phyloP scores from a whole-genome alignment of 2,329 filamentous ascomycete genomes.

The Ciborinia camelliae region DNA sequence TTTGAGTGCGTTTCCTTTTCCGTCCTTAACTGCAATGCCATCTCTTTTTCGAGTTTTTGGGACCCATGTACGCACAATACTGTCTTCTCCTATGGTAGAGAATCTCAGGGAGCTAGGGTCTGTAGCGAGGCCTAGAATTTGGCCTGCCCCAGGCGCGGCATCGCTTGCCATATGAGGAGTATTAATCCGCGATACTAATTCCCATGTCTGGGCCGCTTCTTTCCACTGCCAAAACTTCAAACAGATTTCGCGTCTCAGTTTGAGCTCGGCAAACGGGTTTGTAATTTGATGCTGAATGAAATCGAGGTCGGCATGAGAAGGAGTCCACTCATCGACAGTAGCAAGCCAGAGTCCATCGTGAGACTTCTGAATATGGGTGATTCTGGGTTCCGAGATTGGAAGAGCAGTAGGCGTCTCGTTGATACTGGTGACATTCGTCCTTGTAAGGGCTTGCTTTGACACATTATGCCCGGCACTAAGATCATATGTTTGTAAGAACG shows the following conservation, averaged over 20 bases:
- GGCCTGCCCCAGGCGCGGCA: slow-evolving; percentile 48
- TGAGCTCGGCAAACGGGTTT: slow-evolving; percentile 46
- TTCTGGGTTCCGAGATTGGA: slow-evolving; percentile 71
- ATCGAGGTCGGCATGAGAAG: slow-evolving; percentile 64
- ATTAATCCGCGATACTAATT: slow-evolving; percentile 79
- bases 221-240: slow-evolving; percentile 87
- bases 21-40: slow-evolving; percentile 61
- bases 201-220: slow-evolving; percentile 56
- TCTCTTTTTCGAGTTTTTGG: slow-evolving; percentile 66
- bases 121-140: slow-evolving; percentile 69
- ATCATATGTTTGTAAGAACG: slow-evolving; percentile 81
- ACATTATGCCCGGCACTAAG: slow-evolving; percentile 74
- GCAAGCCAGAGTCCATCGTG: slow-evolving; percentile 84
- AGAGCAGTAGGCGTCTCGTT: slow-evolving; percentile 71
- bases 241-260: slow-evolving; percentile 65
- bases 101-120: slow-evolving; percentile 70
- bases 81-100: slow-evolving; percentile 81
- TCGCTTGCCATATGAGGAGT: slow-evolving; percentile 66
- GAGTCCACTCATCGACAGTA: slow-evolving; percentile 87
- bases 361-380: slow-evolving; percentile 72
- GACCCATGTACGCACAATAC: slow-evolving; percentile 76
- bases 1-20: slow-evolving; percentile 55
- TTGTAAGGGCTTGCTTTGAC: slow-evolving; percentile 81
- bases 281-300: slow-evolving; percentile 49
- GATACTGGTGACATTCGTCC: slow-evolving; percentile 80